Evolutionary conservation across 1,284 basidiomycete species (phyloP).

Genomic region (Omphalotus olearius): DNA sequence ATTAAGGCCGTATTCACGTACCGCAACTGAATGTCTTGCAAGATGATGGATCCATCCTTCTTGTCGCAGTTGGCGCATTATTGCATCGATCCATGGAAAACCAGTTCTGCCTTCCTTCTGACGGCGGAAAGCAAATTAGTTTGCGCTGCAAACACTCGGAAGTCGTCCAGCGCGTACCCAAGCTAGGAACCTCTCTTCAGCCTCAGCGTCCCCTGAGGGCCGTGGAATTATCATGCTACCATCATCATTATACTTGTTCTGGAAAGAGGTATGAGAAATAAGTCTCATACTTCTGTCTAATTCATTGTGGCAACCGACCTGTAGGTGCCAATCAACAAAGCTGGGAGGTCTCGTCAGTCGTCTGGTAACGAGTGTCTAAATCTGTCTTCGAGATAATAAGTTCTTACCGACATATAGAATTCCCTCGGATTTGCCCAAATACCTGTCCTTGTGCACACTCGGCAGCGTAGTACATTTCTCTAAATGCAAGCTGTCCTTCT

Average conservation of each 20-base stretch:
- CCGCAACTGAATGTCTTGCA: constrained; percentile 46
- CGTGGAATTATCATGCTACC: constrained; percentile 15
- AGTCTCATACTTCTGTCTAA: constrained; percentile 7
- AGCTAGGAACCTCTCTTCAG: constrained; percentile 14
- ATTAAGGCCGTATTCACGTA: constrained; percentile 15
- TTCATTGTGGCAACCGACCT: constrained; percentile 14
- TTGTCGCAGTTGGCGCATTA: constrained; percentile 38
- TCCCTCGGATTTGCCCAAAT: constrained; percentile 23
- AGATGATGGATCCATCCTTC: constrained; percentile 48
- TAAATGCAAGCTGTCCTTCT: constrained; percentile 18
- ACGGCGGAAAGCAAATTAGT: not conserved
- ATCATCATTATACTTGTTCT: constrained; percentile 17
- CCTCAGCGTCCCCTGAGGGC: constrained; percentile 14
- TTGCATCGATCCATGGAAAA: constrained; percentile 45
- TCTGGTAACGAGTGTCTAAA: not conserved
- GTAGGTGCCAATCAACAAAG: constrained; percentile 17
- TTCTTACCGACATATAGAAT: constrained; percentile 19
- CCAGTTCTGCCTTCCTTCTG: constrained; percentile 36
- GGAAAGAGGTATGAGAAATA: constrained; percentile 1
- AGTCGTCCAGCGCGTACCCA: constrained; percentile 10
- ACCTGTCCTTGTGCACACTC: constrained; percentile 14
- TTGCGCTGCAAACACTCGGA: not conserved
- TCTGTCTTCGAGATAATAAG: not conserved
- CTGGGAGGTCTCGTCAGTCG: constrained; percentile 8
- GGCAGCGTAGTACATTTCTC: constrained; percentile 18